Evolutionary conservation across 2,329 filamentous ascomycete species (phyloP).

Genomic region (Phialophora chinensis): DNA sequence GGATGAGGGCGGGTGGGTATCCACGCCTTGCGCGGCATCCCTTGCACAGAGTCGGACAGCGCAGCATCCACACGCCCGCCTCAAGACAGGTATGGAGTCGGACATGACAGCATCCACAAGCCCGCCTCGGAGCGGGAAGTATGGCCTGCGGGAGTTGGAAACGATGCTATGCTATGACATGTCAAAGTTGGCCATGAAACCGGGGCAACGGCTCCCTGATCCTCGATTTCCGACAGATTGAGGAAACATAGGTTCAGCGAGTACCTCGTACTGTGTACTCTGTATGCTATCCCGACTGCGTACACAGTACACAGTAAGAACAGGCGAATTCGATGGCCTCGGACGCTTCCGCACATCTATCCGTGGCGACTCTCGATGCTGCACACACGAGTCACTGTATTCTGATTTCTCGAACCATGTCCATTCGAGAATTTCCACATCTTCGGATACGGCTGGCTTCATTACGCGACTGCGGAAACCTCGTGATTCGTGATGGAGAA

Average conservation of each 20-base stretch:
- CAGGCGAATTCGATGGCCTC: neutral
- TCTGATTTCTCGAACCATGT: too few species aligned
- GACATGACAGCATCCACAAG: neutral
- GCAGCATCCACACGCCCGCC: neutral
- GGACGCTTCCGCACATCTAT: too few species aligned
- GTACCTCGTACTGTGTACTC: too few species aligned
- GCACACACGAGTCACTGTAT: too few species aligned
- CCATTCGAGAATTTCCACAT: too few species aligned
- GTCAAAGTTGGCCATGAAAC: neutral
- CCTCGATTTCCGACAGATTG: neutral
- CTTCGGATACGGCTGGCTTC: neutral
- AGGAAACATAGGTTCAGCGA: too few species aligned
- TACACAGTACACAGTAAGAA: neutral
- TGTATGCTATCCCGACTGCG: neutral
- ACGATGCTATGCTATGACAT: neutral
- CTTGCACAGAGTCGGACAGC: neutral
- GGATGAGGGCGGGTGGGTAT: neutral
- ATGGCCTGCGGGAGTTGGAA: neutral
- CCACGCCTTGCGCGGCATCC: neutral
- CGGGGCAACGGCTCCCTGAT: neutral
- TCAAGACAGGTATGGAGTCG: neutral
- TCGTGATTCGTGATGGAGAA: neutral
- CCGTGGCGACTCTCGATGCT: too few species aligned
- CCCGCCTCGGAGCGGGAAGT: neutral
- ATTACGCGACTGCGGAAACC: neutral